Percentiles rank a stretch among this genome's conserved stretches.
phyloP scores from a whole-genome alignment of 495 filamentous ascomycete genomes.

The Podospora pseudoanserina region DNA sequence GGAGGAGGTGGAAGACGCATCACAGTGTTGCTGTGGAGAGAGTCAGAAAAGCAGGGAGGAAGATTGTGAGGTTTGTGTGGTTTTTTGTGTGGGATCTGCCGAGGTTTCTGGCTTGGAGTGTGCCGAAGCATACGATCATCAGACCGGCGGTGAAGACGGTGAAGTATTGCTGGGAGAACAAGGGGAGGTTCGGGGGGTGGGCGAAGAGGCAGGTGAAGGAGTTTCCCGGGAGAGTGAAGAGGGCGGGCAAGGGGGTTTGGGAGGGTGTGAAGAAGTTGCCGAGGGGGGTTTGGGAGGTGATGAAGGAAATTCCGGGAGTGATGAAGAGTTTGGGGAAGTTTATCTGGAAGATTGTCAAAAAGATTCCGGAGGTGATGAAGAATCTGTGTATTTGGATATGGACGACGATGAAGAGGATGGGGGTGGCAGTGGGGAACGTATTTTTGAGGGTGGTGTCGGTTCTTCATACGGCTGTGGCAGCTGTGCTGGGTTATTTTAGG shows the following conservation, averaged over 20 bases:
- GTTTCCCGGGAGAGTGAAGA: conserved; percentile 18
- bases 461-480: conserved; percentile 36
- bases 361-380: conserved; percentile 32
- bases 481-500: conserved; percentile 36
- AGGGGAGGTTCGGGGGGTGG: conserved; percentile 26
- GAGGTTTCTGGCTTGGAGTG: conserved; percentile 31
- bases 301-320: conserved; percentile 22
- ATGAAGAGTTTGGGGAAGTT: conserved; percentile 17
- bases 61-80: conserved; percentile 24
- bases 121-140: conserved; percentile 35
- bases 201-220: conserved; percentile 20
- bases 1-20: conserved; percentile 25
- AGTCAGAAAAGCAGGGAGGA: conserved; percentile 18
- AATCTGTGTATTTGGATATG: conserved; percentile 32
- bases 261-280: conserved; percentile 21
- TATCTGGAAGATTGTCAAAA: conserved; percentile 26
- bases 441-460: conserved; percentile 30
- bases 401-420: conserved; percentile 28
- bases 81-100: conserved; percentile 32
- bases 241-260: conserved; percentile 23
- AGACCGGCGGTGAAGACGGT: conserved; percentile 14
- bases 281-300: conserved; percentile 21
- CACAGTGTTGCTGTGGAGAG: conserved; percentile 25
- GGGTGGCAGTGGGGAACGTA: conserved; percentile 26
- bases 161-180: conserved; percentile 31